Percentiles rank a stretch among this genome's conserved stretches.
phyloP scores from a whole-genome alignment of 148 eudicot genomes.

The Euryodendron excelsum region DNA sequence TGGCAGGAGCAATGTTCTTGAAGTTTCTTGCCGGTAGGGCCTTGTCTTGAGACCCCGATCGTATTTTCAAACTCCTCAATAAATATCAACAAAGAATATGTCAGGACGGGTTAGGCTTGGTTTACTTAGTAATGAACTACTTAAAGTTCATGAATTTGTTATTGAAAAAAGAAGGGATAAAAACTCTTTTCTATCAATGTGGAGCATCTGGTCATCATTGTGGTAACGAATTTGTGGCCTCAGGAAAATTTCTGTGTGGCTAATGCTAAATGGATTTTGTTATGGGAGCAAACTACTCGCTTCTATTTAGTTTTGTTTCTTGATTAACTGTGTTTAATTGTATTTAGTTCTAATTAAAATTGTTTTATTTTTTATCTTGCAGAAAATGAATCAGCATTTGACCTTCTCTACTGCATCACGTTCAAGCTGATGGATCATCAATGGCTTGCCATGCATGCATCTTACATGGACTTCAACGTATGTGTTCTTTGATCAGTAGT shows the following conservation, averaged over 20 bases:
- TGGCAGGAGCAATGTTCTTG: constrained; percentile 54
- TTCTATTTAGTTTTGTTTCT: neutral
- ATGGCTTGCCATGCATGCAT: constrained; percentile 97
- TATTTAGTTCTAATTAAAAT: neutral
- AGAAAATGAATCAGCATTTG: constrained; percentile 92
- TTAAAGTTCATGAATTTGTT: neutral
- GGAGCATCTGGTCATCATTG: neutral
- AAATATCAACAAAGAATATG: too few relatives aligned
- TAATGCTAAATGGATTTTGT: neutral
- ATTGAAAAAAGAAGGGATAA: neutral
- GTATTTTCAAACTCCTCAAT: too few relatives aligned
- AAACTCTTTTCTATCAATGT: neutral
- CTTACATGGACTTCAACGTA: constrained; percentile 99
- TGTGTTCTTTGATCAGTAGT: constrained; percentile 22
- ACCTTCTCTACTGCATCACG: constrained; percentile 87
- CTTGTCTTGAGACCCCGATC: neutral
- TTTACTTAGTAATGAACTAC: too few relatives aligned
- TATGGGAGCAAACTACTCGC: neutral
- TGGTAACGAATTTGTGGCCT: neutral
- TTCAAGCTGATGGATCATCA: constrained; percentile 88
- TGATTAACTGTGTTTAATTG: neutral
- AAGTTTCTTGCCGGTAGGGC: constrained; percentile 74
- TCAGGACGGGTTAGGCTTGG: too few relatives aligned
- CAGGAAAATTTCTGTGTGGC: neutral
- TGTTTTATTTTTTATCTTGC: constrained; percentile 22